Percentiles rank a stretch among this genome's conserved stretches.
Conservation (phyloP, 148 eudicot genomes). For the Chenopodium suecicum region DNA sequence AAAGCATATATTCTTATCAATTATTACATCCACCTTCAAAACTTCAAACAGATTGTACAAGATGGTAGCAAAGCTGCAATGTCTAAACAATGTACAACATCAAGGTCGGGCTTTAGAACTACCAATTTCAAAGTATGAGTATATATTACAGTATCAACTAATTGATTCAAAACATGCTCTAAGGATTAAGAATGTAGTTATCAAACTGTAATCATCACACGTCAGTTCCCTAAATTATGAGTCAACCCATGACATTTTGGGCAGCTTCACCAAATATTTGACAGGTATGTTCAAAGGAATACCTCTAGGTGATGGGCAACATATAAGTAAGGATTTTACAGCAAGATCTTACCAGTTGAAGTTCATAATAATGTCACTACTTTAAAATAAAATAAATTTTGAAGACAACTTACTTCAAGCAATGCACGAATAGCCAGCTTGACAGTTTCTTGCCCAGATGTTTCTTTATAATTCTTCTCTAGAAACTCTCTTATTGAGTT, state of each 20-base stretch:
- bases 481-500: conserved; percentile 86
- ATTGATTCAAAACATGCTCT: neutral
- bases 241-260: neutral
- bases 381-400: neutral
- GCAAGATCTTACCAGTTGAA: conserved; percentile 6
- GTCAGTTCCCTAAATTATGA: neutral
- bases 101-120: neutral
- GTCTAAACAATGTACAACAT: neutral
- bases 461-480: conserved; percentile 96
- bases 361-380: conserved; percentile 1
- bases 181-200: neutral
- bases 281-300: neutral
- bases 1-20: neutral
- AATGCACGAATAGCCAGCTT: conserved; percentile 93
- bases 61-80: neutral
- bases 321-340: neutral
- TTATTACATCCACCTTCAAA: neutral
- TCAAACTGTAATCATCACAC: neutral
- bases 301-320: neutral
- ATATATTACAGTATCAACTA: neutral
- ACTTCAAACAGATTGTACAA: neutral
- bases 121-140: neutral
- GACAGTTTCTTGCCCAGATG: conserved; percentile 90
- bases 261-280: neutral
- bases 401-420: conserved; percentile 61